These are phyloP conservation scores for Drechslera avenae DNA, from an alignment of 2,329 filamentous ascomycete genomes.

Conservation along the genomic window DNA sequence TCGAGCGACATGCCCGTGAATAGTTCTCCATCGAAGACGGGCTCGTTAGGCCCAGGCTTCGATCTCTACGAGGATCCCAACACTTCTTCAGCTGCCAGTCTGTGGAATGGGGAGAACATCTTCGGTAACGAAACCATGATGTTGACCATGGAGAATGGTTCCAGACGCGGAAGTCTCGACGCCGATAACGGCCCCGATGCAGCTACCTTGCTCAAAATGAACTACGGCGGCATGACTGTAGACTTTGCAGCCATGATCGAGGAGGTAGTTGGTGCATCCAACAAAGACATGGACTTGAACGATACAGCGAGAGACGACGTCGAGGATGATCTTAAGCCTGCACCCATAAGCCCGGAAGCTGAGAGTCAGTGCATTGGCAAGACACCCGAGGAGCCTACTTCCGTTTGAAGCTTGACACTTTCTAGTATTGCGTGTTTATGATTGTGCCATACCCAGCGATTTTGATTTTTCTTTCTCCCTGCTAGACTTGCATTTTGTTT, in stretches of 20 bases:
- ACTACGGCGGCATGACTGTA: conserved; percentile 35
- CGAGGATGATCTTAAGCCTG: conserved; percentile 6
- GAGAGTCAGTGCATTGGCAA: conserved; percentile 16
- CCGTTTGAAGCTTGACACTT: background rate
- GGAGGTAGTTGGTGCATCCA: conserved; percentile 35
- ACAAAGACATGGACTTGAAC: conserved; percentile 19
- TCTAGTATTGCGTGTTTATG: background rate
- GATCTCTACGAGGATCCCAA: conserved; percentile 47
- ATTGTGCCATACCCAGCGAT: background rate
- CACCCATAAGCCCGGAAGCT: conserved; percentile 12
- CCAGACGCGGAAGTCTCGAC: conserved; percentile 11
- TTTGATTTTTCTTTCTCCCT: background rate
- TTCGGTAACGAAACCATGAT: conserved; percentile 41
- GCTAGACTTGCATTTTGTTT: background rate
- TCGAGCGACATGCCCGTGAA: conserved; percentile 46
- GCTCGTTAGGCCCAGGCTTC: conserved; percentile 34
- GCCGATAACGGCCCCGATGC: conserved; percentile 15
- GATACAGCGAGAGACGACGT: background rate
- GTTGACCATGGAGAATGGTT: conserved; percentile 20
- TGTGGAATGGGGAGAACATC: conserved; percentile 43
- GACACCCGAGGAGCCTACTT: conserved; percentile 21
- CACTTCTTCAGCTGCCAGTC: conserved; percentile 39
- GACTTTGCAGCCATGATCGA: conserved; percentile 48
- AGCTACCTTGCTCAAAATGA: conserved; percentile 31
- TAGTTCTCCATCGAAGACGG: conserved; percentile 41